These are phyloP conservation scores for Paspalum notatum DNA, from an alignment of 176 grass and related monocot genomes.

Conservation along the genomic window DNA sequence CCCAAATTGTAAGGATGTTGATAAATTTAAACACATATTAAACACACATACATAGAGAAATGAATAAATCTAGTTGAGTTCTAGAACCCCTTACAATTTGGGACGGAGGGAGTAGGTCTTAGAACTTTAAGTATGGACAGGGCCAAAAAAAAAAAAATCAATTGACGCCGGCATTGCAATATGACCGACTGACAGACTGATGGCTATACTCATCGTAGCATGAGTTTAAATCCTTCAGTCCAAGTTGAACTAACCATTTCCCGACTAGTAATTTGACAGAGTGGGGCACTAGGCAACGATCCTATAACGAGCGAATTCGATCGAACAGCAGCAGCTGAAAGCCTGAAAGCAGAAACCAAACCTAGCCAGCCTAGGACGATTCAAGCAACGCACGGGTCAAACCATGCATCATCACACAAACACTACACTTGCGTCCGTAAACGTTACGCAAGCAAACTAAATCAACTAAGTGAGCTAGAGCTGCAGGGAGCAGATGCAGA, in stretches of 20 bases:
- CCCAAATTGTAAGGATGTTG: too few species aligned
- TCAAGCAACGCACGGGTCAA: neutral
- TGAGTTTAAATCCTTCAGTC: neutral
- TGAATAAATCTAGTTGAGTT: too few species aligned
- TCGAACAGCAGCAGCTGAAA: neutral
- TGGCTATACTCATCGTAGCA: neutral
- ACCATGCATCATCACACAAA: neutral
- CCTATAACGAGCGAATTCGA: neutral
- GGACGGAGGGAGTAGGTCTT: too few species aligned
- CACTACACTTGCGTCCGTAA: neutral
- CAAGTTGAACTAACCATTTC: neutral
- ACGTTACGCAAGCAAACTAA: neutral
- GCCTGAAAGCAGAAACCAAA: neutral
- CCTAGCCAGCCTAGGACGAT: neutral
- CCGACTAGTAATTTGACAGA: neutral
- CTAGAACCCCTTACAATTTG: too few species aligned
- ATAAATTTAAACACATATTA: too few species aligned
- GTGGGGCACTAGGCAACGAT: neutral
- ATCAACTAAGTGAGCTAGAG: neutral
- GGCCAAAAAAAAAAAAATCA: neutral
- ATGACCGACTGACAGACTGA: neutral
- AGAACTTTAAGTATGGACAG: too few species aligned
- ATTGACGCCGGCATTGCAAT: neutral
- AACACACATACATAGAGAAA: too few species aligned
- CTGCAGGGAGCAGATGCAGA: neutral